Percentiles rank a stretch among this genome's conserved stretches.
Evolutionary conservation across 441 rosid species (phyloP).

Genomic region (Populus hybrid): DNA sequence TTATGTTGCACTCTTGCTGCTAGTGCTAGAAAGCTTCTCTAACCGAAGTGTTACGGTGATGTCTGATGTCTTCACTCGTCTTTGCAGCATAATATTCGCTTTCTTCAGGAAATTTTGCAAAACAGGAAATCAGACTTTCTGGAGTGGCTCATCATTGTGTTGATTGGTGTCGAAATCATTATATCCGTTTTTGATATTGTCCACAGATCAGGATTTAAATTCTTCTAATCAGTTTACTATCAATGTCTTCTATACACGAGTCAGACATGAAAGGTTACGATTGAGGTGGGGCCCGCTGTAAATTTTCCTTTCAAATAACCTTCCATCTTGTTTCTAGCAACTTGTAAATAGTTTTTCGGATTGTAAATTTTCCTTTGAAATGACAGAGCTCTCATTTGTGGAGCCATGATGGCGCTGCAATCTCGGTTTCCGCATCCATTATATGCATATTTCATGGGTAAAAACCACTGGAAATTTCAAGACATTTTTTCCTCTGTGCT

Average conservation of each 20-base stretch:
- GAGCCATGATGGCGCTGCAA: not conserved
- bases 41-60: not conserved
- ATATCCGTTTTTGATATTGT: constrained; percentile 66
- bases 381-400: not conserved
- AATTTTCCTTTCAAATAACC: not conserved
- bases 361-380: not conserved
- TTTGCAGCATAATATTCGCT: constrained; percentile 60
- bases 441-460: not conserved
- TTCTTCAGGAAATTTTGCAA: constrained; percentile 93
- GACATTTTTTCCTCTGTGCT: not conserved
- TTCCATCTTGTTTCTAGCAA: not conserved
- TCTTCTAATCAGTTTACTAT: not conserved
- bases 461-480: not conserved
- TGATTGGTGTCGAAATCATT: constrained; percentile 72
- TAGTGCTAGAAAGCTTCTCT: not conserved
- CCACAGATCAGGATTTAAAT: constrained; percentile 41
- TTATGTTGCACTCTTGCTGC: not conserved
- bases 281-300: not conserved
- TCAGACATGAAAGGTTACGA: not conserved
- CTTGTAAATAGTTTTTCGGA: not conserved
- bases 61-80: not conserved
- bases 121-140: constrained; percentile 89
- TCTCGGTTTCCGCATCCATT: not conserved
- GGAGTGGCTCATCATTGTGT: constrained; percentile 86
- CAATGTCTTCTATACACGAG: not conserved